These are phyloP conservation scores for Kurtzmaniella cleridarum DNA, from an alignment of 805 yeast species.

Conservation along the genomic window DNA sequence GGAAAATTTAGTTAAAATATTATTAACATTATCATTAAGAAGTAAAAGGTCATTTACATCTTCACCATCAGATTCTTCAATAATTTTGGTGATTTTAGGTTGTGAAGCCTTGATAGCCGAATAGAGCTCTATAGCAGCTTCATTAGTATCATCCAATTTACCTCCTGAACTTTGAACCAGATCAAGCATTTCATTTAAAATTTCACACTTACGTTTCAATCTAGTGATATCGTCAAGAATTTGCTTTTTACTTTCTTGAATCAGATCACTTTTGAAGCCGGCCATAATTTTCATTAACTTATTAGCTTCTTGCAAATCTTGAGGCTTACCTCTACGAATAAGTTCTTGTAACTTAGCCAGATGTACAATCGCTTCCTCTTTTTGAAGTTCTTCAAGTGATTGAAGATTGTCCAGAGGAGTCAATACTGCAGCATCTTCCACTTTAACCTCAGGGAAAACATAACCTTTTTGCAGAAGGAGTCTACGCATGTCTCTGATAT, in stretches of 20 bases:
- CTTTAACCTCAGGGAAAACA: constrained; percentile 83
- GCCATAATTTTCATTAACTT: constrained; percentile 97
- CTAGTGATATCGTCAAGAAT: constrained; percentile 81
- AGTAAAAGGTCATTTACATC: constrained; percentile 58
- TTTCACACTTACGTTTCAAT: constrained; percentile 77
- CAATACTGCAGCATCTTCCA: constrained; percentile 82
- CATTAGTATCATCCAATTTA: constrained; percentile 44
- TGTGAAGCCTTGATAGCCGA: constrained; percentile 75
- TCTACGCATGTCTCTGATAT: constrained; percentile 93
- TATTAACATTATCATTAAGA: constrained; percentile 72
- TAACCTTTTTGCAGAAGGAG: constrained; percentile 86
- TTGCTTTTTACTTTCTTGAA: constrained; percentile 67
- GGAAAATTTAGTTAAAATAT: constrained; percentile 60
- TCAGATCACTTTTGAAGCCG: constrained; percentile 84
- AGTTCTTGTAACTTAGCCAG: constrained; percentile 93
- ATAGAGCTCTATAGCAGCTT: constrained; percentile 75
- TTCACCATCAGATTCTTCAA: constrained; percentile 75
- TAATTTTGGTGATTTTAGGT: constrained; percentile 80
- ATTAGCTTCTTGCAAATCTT: constrained; percentile 93
- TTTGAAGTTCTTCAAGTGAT: constrained; percentile 83
- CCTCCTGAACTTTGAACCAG: constrained; percentile 35
- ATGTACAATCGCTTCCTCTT: constrained; percentile 89
- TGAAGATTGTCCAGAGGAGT: constrained; percentile 84
- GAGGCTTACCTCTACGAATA: constrained; percentile 91
- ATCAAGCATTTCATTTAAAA: constrained; percentile 80